Evolutionary conservation across 1,139 yeast species (phyloP).

Genomic region (Blastobotrys buckinghamii): DNA sequence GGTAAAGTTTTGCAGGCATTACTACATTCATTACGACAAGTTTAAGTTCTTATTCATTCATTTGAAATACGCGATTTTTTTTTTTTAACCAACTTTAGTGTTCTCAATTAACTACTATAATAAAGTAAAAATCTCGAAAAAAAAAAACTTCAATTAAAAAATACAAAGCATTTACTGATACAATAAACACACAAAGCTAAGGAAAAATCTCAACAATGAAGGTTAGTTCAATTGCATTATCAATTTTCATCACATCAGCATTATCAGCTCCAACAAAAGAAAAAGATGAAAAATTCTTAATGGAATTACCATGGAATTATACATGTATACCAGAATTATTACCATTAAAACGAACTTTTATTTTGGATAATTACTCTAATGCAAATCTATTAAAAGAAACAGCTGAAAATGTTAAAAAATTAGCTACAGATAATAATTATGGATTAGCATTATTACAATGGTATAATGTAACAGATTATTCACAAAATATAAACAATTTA

Average conservation of each 20-base stretch:
- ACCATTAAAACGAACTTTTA: conserved; percentile 7
- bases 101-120: too few species aligned
- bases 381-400: background rate
- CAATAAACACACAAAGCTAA: too few species aligned
- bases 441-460: conserved; percentile 9
- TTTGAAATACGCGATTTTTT: too few species aligned
- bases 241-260: background rate
- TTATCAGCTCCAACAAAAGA: background rate
- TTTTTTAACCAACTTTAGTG: too few species aligned
- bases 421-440: conserved; percentile 1
- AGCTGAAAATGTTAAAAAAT: conserved; percentile 2
- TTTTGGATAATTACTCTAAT: background rate
- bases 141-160: too few species aligned
- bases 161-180: too few species aligned
- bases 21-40: too few species aligned
- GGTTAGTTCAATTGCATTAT: background rate
- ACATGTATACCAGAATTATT: conserved; percentile 8
- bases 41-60: background rate
- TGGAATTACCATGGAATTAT: conserved; percentile 4
- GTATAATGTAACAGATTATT: conserved; percentile 4
- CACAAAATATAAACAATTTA: background rate
- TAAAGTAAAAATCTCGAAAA: too few species aligned
- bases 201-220: background rate
- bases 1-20: too few species aligned
- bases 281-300: background rate